These are phyloP conservation scores for Crucibulum parvulum DNA, from an alignment of 1,284 basidiomycete species.

Conservation along the genomic window DNA sequence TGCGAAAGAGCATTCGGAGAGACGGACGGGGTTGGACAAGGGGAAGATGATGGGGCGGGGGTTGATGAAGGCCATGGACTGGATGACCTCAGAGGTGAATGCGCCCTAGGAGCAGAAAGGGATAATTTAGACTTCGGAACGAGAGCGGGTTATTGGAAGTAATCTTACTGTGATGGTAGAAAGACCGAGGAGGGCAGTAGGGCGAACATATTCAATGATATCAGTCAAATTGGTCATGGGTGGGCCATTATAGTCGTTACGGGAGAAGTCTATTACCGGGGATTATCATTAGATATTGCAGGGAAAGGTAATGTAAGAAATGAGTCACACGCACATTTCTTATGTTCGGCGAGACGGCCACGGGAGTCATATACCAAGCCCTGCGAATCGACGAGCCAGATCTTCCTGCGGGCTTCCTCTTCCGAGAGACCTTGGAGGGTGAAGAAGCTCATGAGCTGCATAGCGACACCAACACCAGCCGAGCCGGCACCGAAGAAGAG, in stretches of 20 bases:
- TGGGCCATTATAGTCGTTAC: constrained; percentile 79
- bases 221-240: constrained; percentile 81
- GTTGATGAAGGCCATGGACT: constrained; percentile 87
- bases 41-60: constrained; percentile 93
- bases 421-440: constrained; percentile 77
- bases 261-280: constrained; percentile 71
- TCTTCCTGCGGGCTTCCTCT: constrained; percentile 80
- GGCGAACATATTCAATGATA: constrained; percentile 87
- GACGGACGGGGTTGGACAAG: constrained; percentile 90
- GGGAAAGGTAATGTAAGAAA: neutral
- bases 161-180: constrained; percentile 76
- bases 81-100: constrained; percentile 80
- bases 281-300: constrained; percentile 2
- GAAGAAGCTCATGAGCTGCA: constrained; percentile 91
- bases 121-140: constrained; percentile 4
- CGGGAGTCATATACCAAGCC: constrained; percentile 82
- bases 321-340: constrained; percentile 63
- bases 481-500: constrained; percentile 93
- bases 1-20: constrained; percentile 87
- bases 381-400: constrained; percentile 89
- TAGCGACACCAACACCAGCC: constrained; percentile 89
- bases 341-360: constrained; percentile 82
- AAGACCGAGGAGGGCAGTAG: constrained; percentile 91
- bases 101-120: constrained; percentile 55
- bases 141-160: neutral